A percentile compares a stretch with the other conserved stretches of the same genome.
Evolutionary conservation across 805 yeast genomes (phyloP).

Genomic region (Wilhelminamyces savonicus): DNA sequence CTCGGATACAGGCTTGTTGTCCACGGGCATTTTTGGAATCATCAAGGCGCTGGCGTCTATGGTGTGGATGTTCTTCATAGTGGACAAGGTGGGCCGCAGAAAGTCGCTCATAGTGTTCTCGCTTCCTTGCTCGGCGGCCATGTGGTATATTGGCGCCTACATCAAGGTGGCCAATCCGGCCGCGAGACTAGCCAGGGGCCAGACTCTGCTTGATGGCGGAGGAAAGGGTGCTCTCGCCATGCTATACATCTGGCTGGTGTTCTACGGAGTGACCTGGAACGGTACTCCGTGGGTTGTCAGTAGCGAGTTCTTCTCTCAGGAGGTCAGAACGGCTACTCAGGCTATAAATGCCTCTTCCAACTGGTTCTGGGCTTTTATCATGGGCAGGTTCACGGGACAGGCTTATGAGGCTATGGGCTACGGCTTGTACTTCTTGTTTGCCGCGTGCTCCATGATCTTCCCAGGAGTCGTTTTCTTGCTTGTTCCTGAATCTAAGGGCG

Average conservation of each 20-base stretch:
- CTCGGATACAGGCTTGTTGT: conserved; percentile 30
- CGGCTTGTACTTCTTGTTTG: conserved; percentile 33
- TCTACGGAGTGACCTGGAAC: conserved; percentile 34
- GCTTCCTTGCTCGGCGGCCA: conserved; percentile 25
- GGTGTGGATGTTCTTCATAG: conserved; percentile 27
- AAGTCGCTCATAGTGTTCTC: conserved; percentile 31
- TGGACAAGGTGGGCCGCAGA: conserved; percentile 30
- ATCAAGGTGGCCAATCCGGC: conserved; percentile 29
- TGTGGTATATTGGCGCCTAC: conserved; percentile 36
- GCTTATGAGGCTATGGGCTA: conserved; percentile 32
- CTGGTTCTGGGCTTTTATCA: conserved; percentile 33
- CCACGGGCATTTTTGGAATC: conserved; percentile 36
- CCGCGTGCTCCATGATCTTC: conserved; percentile 24
- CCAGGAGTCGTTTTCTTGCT: conserved; percentile 31
- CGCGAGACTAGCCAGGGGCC: conserved; percentile 18
- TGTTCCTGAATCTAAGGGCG: conserved; percentile 35
- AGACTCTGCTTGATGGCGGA: conserved; percentile 32
- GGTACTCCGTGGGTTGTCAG: conserved; percentile 38
- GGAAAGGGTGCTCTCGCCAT: conserved; percentile 33
- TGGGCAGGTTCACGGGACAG: conserved; percentile 27
- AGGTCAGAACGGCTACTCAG: conserved; percentile 33
- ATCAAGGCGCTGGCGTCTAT: conserved; percentile 30
- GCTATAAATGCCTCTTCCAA: conserved; percentile 35
- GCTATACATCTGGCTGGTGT: conserved; percentile 38
- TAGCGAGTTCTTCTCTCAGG: conserved; percentile 33